Conservation (phyloP, 1,139 yeast species). For the Kurtzmaniella natalensis region DNA sequence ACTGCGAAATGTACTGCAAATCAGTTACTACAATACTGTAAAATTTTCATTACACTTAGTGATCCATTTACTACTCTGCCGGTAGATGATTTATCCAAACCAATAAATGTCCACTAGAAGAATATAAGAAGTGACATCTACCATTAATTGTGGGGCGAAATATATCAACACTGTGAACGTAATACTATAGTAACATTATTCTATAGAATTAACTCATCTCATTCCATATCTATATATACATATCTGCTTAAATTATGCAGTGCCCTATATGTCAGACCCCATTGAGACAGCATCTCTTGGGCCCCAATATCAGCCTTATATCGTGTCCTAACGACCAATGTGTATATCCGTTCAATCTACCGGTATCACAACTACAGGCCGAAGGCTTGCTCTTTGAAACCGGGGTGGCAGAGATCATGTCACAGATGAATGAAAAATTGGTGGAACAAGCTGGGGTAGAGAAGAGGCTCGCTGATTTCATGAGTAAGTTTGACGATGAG, state of each 20-base stretch:
- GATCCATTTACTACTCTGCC: no score
- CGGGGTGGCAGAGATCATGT: conserved; percentile 22
- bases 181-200: no score
- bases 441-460: conserved; percentile 19
- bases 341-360: conserved; percentile 29
- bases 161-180: no score
- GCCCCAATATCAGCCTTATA: conserved; percentile 22
- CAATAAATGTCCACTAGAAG: no score
- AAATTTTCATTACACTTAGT: no score
- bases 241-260: conserved; percentile 15
- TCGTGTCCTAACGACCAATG: conserved; percentile 26
- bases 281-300: conserved; percentile 23
- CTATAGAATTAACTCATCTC: not conserved
- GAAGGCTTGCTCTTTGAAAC: conserved; percentile 19
- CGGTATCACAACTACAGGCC: conserved; percentile 22
- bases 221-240: no score
- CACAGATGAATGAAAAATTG: conserved; percentile 21
- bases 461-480: conserved; percentile 23
- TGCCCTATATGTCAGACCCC: conserved; percentile 27
- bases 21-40: no score
- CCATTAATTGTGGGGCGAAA: no score
- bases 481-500: conserved; percentile 21
- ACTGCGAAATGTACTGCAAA: no score
- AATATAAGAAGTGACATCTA: no score
- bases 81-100: no score